Base-by-base conservation (phyloP, 306 rosid species). In the Vigna unguiculata region DNA sequence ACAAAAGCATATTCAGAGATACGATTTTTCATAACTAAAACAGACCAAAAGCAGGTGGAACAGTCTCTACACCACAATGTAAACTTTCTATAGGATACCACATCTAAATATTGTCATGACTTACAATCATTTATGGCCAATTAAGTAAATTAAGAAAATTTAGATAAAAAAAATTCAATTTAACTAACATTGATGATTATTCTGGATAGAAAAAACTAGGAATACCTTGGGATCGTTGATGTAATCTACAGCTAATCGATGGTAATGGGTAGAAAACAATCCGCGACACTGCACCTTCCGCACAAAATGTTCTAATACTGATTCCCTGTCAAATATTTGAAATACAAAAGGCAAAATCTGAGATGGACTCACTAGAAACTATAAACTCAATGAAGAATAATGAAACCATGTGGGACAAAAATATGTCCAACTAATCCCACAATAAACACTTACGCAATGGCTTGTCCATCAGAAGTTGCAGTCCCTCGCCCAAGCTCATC, bases 401-500 rank as follows among this genome's bases (percentile, higher is more conserved):
- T 19, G 74, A 79, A 64, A 25, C 32, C 74, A 63, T 12, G 22
- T 7, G 64, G 77, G 66, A 66, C 32, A 76, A 80, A 25, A 38
- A 38, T 13, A 24, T 77, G 62, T 16, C 59, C 54, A 25, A n/a
- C 62, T 46, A 86, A 46, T 68, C 5, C 25, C 59, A 77, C 20
- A 71, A 62, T 28, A 62, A 54, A 78, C 61, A 78, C 98, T 75
- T 80, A 89, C 98, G 97, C 99, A 86, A 95, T 92, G 83, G 99
- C 99, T 82, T 95, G 97, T 64, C 98, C 99, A 82, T 95, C 99
- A 40, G 99, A 91, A 80, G 99, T 95, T 77, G 97, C 89, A 32
- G 99, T 95, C 69, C 99, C 99, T 54, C 99, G 97, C 61, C 99
- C 99, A 85, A 95, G 99, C 80, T 95, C 99, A 87, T 92, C 99